Conservation (phyloP, 202 grass and related monocot genomes). For the Setaria viridis region DNA sequence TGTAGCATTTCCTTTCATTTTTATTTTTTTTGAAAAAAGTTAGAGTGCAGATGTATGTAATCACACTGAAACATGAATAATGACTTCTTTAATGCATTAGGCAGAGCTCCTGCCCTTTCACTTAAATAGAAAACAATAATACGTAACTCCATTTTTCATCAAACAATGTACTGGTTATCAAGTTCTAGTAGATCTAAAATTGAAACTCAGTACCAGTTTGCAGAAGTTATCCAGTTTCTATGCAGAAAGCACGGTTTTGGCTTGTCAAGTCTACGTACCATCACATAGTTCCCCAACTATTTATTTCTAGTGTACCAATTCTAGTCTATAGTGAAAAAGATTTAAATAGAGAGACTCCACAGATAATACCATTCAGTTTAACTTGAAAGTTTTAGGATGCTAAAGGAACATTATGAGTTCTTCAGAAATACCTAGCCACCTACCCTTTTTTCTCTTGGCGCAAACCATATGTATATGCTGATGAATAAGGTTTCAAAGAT, state of each 20-base stretch:
- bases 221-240: no score
- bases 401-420: neutral
- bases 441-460: constrained; percentile 56
- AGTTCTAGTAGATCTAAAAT: no score
- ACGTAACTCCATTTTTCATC: no score
- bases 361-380: neutral
- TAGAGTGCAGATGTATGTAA: no score
- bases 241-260: neutral
- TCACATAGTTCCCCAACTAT: neutral
- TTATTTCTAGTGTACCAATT: neutral
- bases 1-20: no score
- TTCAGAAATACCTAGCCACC: neutral
- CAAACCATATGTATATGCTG: constrained; percentile 65
- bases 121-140: neutral
- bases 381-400: neutral
- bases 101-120: neutral
- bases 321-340: neutral
- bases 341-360: no score
- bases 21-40: no score
- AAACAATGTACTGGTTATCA: no score
- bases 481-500: constrained; percentile 57
- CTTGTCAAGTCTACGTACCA: neutral
- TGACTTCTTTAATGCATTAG: neutral
- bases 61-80: neutral
- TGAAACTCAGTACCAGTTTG: neutral